phyloP scores from a whole-genome alignment of 2,329 filamentous ascomycete genomes.

The Samsoniella hepiali region DNA sequence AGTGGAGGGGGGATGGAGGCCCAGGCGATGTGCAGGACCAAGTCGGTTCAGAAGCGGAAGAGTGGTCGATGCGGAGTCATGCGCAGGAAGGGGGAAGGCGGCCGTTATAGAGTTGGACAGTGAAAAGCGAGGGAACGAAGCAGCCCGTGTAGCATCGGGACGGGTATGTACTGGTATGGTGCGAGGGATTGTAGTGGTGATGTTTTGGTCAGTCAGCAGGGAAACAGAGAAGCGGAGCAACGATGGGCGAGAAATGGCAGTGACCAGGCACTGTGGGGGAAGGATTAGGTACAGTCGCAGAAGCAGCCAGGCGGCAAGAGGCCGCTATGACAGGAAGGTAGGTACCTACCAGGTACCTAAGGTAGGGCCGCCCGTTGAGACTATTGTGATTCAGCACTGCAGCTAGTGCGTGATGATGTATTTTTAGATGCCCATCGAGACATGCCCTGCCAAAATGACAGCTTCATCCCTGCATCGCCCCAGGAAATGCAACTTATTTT shows the following conservation, averaged over 20 bases:
- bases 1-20: not conserved
- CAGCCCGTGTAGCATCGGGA: not conserved
- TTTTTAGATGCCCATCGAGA: not conserved
- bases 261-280: not conserved
- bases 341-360: no score
- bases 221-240: constrained; percentile 1
- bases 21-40: not conserved
- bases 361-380: no score
- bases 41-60: not conserved
- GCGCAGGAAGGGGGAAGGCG: not conserved
- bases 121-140: not conserved
- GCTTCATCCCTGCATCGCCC: not conserved
- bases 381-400: no score
- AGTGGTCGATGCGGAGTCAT: not conserved
- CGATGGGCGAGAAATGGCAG: not conserved
- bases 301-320: no score
- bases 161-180: not conserved
- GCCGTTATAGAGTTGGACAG: constrained; percentile 6
- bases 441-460: not conserved
- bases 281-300: no score
- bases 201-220: constrained; percentile 16
- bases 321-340: no score
- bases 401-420: not conserved
- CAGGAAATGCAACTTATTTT: not conserved
- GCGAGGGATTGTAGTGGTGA: constrained; percentile 1